phyloP scores from a whole-genome alignment of 2,329 filamentous ascomycete genomes.

The Xylariaceae sp. region DNA sequence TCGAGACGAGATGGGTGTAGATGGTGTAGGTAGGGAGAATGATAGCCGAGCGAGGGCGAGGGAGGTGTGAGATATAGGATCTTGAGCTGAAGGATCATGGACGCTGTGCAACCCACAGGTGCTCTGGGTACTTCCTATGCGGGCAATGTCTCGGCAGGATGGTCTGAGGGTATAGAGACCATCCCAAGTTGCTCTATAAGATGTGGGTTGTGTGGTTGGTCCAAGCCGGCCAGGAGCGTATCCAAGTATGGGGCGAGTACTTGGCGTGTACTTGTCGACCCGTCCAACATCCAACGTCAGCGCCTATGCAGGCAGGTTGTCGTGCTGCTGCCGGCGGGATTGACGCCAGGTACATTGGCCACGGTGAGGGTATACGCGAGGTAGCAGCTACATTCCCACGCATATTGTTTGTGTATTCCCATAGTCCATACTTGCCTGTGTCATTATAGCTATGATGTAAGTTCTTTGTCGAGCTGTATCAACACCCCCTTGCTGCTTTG shows the following conservation, averaged over 20 bases:
- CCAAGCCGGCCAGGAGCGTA: not conserved
- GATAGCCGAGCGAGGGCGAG: not conserved
- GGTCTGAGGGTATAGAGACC: not conserved
- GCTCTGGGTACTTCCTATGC: not conserved
- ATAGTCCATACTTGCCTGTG: too few species aligned
- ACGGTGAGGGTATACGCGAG: too few species aligned
- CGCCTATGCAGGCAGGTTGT: not conserved
- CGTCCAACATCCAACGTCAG: not conserved
- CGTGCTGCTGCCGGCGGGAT: too few species aligned
- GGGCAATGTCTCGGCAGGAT: not conserved
- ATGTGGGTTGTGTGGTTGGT: not conserved
- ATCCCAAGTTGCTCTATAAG: not conserved
- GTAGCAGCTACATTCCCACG: too few species aligned
- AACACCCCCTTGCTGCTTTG: too few species aligned
- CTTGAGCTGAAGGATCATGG: not conserved
- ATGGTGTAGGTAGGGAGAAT: not conserved
- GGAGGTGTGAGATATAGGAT: not conserved
- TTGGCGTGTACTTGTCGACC: too few species aligned
- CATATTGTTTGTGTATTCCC: too few species aligned
- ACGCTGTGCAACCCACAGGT: not conserved
- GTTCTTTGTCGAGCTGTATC: too few species aligned
- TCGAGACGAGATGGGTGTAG: not conserved
- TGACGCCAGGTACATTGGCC: too few species aligned
- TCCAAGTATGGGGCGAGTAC: not conserved
- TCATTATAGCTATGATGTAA: too few species aligned